Conservation (phyloP, 164 flowering plant genomes). For the Nymphaea colorata region DNA sequence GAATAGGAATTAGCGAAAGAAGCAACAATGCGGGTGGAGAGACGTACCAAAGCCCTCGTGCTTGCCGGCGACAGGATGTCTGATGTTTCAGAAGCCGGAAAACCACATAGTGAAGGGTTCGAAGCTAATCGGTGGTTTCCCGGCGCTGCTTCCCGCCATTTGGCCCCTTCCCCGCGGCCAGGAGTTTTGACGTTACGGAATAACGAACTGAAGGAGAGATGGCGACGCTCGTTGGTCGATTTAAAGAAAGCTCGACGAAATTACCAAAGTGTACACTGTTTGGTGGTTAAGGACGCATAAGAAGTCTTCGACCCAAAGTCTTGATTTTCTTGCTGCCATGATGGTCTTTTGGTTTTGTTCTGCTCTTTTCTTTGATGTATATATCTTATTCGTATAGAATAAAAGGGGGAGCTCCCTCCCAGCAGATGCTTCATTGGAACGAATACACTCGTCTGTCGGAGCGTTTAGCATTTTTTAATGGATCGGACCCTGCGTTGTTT, state of each 20-base stretch:
- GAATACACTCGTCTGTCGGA: too few species aligned
- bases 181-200: not conserved
- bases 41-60: conserved; percentile 2
- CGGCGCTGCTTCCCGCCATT: not conserved
- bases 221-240: not conserved
- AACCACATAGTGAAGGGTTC: conserved; percentile 3
- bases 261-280: not conserved
- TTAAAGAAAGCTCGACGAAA: not conserved
- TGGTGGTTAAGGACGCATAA: not conserved
- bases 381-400: too few species aligned
- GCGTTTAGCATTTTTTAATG: too few species aligned
- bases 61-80: not conserved
- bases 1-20: not conserved
- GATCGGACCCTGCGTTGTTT: too few species aligned
- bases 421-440: too few species aligned
- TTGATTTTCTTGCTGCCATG: too few species aligned
- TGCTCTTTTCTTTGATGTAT: too few species aligned
- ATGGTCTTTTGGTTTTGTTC: too few species aligned
- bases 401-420: too few species aligned
- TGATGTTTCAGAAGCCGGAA: not conserved
- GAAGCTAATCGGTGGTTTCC: conserved; percentile 3
- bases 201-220: not conserved
- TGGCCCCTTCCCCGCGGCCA: not conserved
- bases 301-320: not conserved
- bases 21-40: not conserved